Evolutionary conservation across 192 early-diverging fungal genomes (phyloP), one percentile per base, ranked within the genome.

Genomic region (Linnemannia hyalina): DNA sequence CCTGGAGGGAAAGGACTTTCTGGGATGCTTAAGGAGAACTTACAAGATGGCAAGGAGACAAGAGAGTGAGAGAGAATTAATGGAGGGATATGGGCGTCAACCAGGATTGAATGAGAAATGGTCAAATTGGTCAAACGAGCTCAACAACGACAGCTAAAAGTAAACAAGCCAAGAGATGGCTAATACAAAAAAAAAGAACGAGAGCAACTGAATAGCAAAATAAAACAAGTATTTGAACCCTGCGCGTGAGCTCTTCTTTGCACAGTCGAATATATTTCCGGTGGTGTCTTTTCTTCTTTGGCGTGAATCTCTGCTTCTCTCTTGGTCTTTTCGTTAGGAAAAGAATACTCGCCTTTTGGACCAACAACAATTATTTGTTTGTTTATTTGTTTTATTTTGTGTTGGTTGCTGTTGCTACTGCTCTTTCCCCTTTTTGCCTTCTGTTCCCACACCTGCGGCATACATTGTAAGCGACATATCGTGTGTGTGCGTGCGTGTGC

Each of bases 161-260:
- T 11, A 46, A 46, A 15, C 44, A 46, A 46, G 44, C 44, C 15
- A 44, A 35, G 42, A 13, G 44, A 3, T 11, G 44, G 1, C 1
- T 1, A 15, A 15, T 46, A 46, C 44, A 46, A 46, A 46, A 46
- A 22, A 1, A 55, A 55, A 55, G 1, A 6, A 55, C 38, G n/a
- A 26, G n/a, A 60, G 55, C 22, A 26, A 60, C 9, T 26, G 55
- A 60, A 60, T 52, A 52, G 18, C 1, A 13, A 52, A 52, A n/a
- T n/a, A 52, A 18, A 52, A 8, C n/a, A 65, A 32, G 26, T 7
- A 11, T 13, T 65, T 65, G 60, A 65, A 65, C 60, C 60, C 60
- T 65, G 60, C 60, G 60, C 60, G 60, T 32, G 60, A 65, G 60
- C 60, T 65, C 60, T 63, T 63, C 10, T 65, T 65, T 65, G 60